Percentiles rank a stretch among this genome's conserved stretches.
phyloP scores from a whole-genome alignment of 208 protist genomes.

The Trypanosoma vivax region DNA sequence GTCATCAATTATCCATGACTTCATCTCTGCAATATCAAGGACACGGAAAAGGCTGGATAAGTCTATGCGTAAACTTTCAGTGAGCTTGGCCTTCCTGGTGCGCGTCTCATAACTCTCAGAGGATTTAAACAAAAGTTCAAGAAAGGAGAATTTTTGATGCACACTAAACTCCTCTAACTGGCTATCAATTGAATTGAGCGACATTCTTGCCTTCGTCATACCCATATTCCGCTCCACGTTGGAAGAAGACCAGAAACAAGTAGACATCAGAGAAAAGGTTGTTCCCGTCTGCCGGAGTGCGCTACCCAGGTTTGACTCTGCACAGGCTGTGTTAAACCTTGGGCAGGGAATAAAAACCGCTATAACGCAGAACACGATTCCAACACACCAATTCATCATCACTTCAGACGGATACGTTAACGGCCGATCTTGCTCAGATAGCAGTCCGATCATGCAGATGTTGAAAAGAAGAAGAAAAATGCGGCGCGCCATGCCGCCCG shows the following conservation, averaged over 20 bases:
- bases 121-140: slow-evolving; percentile 79
- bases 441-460: slow-evolving; percentile 65
- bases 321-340: slow-evolving; percentile 60
- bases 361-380: slow-evolving; percentile 58
- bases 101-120: slow-evolving; percentile 59
- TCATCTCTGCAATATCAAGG: slow-evolving; percentile 72
- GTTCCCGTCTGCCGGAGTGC: slow-evolving; percentile 62
- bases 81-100: slow-evolving; percentile 48
- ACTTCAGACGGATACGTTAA: slow-evolving; percentile 59
- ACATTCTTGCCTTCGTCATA: slow-evolving; percentile 72
- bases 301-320: slow-evolving; percentile 35
- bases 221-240: slow-evolving; percentile 84
- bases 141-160: slow-evolving; percentile 63
- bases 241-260: slow-evolving; percentile 79
- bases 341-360: slow-evolving; percentile 76
- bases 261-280: slow-evolving; percentile 60
- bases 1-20: slow-evolving; percentile 63
- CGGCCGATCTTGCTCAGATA: slow-evolving; percentile 26
- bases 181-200: slow-evolving; percentile 61
- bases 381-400: slow-evolving; percentile 85
- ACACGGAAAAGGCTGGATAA: slow-evolving; percentile 74
- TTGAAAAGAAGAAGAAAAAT: slow-evolving; percentile 88
- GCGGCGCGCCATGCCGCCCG: slow-evolving; percentile 58
- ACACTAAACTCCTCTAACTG: slow-evolving; percentile 51
- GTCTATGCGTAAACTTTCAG: slow-evolving; percentile 66